Base-by-base conservation (phyloP, 2,329 filamentous ascomycete species). In the Fusarium sp. region DNA sequence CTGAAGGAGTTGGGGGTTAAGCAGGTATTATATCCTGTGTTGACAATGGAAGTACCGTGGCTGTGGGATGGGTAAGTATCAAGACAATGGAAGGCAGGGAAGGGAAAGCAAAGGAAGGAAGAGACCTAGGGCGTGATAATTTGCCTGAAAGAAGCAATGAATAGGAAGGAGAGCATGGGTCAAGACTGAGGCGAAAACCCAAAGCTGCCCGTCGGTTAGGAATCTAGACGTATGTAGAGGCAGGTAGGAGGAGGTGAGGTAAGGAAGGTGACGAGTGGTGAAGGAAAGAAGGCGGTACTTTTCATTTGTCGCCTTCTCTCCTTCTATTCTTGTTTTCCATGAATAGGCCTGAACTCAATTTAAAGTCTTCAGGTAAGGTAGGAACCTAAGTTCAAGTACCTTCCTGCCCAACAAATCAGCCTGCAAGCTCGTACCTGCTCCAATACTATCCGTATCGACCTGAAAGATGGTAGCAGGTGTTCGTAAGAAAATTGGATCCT, bases 21-120 rank as follows among this genome's bases (percentile, higher is more conserved):
- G 40, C 44, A 58, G 45, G 52, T 58, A 66, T 66, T 66, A 66
- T 72, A 70, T 61, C 44, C 46, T 43, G 16, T 25, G 48, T 11
- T 11, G 41, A 25, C 32, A 61, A 48, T 24, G 47, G 41, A 60
- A 45, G 25, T 30, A 52, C 16, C 18, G 15, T 38, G 48, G 16
- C 22, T 32, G 20, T 32, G 24, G 32, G 32, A 38, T 38, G 41
- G 41, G 22, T 11, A 29, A 6, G 27, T 44, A 32, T 34, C 48
- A 51, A 38, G 48, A 12, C 34, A 43, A 53, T n/a, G 25, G 10
- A 29, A 47, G 10, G 45, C 30, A 25, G 18, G 25, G 10, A 29
- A 47, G 11, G 25, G 29, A 20, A 40, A 24, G 41, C 10, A 24
- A 24, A 24, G 16, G 20, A 44, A 25, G 22, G 22, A 40, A 52